Evolutionary conservation across 208 protist genomes (phyloP), one percentile per base, ranked within the genome.

Genomic region (Trypanosoma lewisi): DNA sequence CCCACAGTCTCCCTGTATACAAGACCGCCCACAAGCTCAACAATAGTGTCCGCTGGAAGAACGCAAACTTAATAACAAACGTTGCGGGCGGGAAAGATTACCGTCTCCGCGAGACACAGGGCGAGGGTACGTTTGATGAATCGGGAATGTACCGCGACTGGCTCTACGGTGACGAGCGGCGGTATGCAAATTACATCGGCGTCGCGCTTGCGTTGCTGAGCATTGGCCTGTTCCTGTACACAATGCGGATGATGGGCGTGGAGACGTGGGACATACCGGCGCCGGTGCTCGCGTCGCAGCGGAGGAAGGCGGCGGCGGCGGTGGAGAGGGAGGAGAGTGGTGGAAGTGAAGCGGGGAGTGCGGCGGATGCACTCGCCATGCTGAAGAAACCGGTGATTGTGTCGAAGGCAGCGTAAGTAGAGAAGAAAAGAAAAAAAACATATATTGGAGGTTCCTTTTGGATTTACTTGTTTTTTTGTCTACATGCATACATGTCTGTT

Each of bases 231-330:
- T 95, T 95, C 62, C 83, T 85, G 53, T 92, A 93, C 79, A 95
- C 83, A 6, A 87, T 92, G 82, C 70, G 75, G 11, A 63, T 91
- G 34, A 91, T 95, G 71, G 68, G 85, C 7, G 53, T 66, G 4
- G 85, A 95, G 77, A 93, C 85, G 71, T 92, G 88, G 88, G 88
- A 92, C 39, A 93, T 95, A 50, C 85, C 88, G 0, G 80, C 88
- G 17, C 88, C 88, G 30, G 82, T 92, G 47, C 63, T 94, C 27
- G 78, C 76, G 49, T 78, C 83, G 37, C 87, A 93, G 69, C 80
- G 83, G 17, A 82, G 73, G 67, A 81, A 82, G 72, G 62, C 75
- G 1, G 67, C 63, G 23, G 54, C 65, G 23, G 12, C 7, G 39
- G 11, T 42, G 50, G 19, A 44, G 49, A 23, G 23, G 33, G 31